These are phyloP conservation scores for Geotrichum fermentans DNA, from an alignment of 1,139 yeast genomes.

Conservation along the genomic window DNA sequence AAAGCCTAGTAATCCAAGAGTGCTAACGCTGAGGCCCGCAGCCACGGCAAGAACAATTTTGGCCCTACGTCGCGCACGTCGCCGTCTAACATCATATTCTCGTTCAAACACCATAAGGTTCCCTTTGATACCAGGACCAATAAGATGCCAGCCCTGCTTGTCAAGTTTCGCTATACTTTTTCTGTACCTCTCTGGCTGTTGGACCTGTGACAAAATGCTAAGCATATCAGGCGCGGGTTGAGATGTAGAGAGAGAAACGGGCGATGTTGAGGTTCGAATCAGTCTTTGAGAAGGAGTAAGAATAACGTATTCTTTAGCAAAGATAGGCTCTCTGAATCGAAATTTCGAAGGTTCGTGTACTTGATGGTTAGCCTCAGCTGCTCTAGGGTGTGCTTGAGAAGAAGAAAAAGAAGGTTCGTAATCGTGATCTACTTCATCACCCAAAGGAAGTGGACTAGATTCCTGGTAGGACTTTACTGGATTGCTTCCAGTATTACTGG, in stretches of 20 bases:
- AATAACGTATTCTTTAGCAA: conserved; percentile 42
- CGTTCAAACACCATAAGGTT: conserved; percentile 41
- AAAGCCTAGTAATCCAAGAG: neutral
- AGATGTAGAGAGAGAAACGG: neutral
- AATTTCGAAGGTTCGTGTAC: neutral
- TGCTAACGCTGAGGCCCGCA: neutral
- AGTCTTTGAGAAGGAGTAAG: conserved; percentile 44
- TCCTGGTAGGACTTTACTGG: too few species aligned
- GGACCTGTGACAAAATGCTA: conserved; percentile 41
- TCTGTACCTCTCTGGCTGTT: conserved; percentile 36
- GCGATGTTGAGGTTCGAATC: conserved; percentile 32
- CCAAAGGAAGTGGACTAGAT: too few species aligned
- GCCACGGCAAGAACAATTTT: neutral
- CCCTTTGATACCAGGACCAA: conserved; percentile 39
- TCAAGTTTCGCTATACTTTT: conserved; percentile 40
- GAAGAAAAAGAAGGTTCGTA: too few species aligned
- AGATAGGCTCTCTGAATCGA: too few species aligned
- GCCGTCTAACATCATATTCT: neutral
- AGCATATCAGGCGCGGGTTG: neutral
- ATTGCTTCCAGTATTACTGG: too few species aligned
- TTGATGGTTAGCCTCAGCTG: too few species aligned
- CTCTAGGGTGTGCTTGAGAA: too few species aligned
- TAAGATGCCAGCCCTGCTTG: conserved; percentile 43
- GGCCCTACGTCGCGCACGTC: neutral
- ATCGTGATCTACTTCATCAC: too few species aligned